Evolutionary conservation across 805 yeast species (phyloP).

Genomic region (Grigorovia humatica): DNA sequence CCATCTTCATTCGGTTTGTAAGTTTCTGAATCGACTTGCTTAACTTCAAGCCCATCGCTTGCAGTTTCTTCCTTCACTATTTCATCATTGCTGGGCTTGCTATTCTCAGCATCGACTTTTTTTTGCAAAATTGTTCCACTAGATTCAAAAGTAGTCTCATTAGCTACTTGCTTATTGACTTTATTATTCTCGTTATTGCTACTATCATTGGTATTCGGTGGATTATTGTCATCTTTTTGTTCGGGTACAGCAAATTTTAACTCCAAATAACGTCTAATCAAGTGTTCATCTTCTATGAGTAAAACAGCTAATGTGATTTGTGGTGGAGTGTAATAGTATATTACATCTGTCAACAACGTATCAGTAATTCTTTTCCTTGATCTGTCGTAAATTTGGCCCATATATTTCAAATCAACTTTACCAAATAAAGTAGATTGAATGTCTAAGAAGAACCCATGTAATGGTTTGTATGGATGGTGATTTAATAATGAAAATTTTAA

Average conservation of each 20-base stretch:
- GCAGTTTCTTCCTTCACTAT: no score
- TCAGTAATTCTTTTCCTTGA: conserved; percentile 59
- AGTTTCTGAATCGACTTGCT: no score
- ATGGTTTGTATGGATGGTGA: conserved; percentile 80
- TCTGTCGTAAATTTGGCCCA: conserved; percentile 61
- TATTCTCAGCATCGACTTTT: no score
- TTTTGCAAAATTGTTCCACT: neutral
- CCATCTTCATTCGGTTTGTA: no score
- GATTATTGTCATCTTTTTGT: conserved; percentile 9
- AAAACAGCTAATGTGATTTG: conserved; percentile 89
- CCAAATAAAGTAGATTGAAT: conserved; percentile 51
- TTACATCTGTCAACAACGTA: conserved; percentile 65
- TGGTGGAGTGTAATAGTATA: conserved; percentile 80
- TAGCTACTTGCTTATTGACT: neutral
- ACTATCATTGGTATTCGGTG: neutral
- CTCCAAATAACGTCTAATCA: conserved; percentile 57
- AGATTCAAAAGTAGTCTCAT: conserved; percentile 1
- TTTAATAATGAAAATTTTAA: conserved; percentile 70
- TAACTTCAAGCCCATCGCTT: no score
- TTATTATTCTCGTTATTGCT: no score
- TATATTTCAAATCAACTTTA: conserved; percentile 39
- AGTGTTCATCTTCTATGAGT: conserved; percentile 51
- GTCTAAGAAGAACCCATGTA: conserved; percentile 93
- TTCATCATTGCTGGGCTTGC: no score
- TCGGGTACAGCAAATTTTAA: conserved; percentile 40